A percentile compares a stretch with the other conserved stretches of the same genome.
Evolutionary conservation across 345 rosid species (phyloP).

Genomic region (Triadica sebifera): DNA sequence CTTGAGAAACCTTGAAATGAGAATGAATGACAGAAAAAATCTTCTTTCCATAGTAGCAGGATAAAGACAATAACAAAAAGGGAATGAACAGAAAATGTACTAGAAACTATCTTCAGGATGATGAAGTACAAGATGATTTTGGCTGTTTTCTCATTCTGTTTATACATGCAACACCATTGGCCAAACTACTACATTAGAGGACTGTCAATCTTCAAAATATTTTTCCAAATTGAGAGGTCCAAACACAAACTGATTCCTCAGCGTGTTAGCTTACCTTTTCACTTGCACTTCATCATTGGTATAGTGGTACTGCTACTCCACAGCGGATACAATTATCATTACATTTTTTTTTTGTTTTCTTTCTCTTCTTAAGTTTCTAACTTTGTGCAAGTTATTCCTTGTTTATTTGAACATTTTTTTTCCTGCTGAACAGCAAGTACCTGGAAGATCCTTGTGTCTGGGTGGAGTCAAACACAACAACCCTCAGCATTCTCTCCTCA

Average conservation of each 20-base stretch:
- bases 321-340: neutral
- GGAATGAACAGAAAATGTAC: neutral
- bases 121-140: neutral
- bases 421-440: conserved; percentile 57
- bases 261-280: neutral
- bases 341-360: neutral
- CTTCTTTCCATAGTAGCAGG: neutral
- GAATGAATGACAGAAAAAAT: neutral
- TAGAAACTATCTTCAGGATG: neutral
- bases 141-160: neutral
- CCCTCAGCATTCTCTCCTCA: conserved; percentile 80
- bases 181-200: neutral
- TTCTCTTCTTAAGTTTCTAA: neutral
- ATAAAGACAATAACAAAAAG: neutral
- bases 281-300: no score
- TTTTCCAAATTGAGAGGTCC: neutral
- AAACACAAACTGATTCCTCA: neutral
- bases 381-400: neutral
- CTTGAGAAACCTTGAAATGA: neutral
- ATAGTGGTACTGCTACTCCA: no score
- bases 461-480: conserved; percentile 90
- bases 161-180: neutral
- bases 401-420: conserved; percentile 12
- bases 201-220: neutral
- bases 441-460: conserved; percentile 94